These are phyloP conservation scores for Candida stauntonica DNA, from an alignment of 805 yeast genomes.

Conservation along the genomic window DNA sequence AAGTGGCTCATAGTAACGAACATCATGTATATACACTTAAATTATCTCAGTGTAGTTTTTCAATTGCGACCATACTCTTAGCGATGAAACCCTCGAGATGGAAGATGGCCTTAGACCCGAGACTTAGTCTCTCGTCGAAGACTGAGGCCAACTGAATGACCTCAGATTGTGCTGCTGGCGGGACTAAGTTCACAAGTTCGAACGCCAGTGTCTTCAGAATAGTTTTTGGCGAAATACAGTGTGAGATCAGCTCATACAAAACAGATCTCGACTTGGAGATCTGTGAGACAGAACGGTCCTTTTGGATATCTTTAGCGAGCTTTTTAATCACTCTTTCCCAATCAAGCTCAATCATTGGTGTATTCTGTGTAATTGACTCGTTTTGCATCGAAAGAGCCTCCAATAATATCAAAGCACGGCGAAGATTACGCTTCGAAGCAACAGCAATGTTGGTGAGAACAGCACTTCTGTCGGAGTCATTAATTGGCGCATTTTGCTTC, in stretches of 20 bases:
- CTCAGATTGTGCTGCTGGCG: slow-evolving; percentile 32
- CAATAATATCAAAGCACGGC: slow-evolving; percentile 71
- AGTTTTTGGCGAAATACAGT: slow-evolving; percentile 87
- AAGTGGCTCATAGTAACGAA: not conserved
- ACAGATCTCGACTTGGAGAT: slow-evolving; percentile 55
- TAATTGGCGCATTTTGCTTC: slow-evolving; percentile 46
- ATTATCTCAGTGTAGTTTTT: slow-evolving; percentile 26
- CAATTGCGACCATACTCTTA: slow-evolving; percentile 74
- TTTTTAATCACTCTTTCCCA: slow-evolving; percentile 81
- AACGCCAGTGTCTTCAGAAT: slow-evolving; percentile 62
- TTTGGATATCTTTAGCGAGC: slow-evolving; percentile 55
- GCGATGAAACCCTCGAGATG: slow-evolving; percentile 95
- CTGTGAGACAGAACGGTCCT: slow-evolving; percentile 59
- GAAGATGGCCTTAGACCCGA: slow-evolving; percentile 86
- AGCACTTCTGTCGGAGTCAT: slow-evolving; percentile 35
- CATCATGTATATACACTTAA: slow-evolving; percentile 11
- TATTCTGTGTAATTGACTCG: slow-evolving; percentile 42
- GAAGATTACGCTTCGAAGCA: slow-evolving; percentile 62
- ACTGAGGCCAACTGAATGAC: slow-evolving; percentile 58
- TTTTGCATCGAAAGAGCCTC: slow-evolving; percentile 79
- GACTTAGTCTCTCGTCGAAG: slow-evolving; percentile 80
- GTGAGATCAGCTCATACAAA: slow-evolving; percentile 81
- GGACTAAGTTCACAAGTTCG: slow-evolving; percentile 35
- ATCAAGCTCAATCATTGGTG: slow-evolving; percentile 68
- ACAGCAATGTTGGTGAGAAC: slow-evolving; percentile 50